These are phyloP conservation scores for Ophiostoma sp. DNA, from an alignment of 2,329 filamentous ascomycete species.

Conservation along the genomic window DNA sequence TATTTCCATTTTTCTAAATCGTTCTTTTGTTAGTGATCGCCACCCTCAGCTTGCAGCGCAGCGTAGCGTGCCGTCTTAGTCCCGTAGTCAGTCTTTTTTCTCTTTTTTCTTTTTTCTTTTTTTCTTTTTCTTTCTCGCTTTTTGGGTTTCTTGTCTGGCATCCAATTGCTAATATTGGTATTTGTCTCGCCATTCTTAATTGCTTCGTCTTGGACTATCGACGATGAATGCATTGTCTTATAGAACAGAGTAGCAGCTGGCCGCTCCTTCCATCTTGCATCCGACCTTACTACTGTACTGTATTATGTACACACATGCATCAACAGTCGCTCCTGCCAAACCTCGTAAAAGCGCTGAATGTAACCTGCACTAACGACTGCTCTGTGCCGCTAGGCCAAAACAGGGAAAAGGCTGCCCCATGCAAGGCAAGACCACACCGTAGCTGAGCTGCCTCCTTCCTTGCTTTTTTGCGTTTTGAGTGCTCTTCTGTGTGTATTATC, in stretches of 20 bases:
- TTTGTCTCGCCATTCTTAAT: neutral
- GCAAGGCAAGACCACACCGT: conserved; percentile 24
- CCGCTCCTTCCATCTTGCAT: neutral
- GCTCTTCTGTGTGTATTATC: neutral
- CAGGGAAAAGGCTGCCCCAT: conserved; percentile 22
- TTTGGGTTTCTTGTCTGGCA: no score
- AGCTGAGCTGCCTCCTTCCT: conserved; percentile 25
- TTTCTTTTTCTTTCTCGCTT: no score
- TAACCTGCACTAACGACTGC: conserved; percentile 21
- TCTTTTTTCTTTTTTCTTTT: neutral
- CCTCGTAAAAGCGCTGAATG: conserved; percentile 21
- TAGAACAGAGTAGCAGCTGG: neutral
- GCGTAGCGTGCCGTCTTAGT: conserved; percentile 3
- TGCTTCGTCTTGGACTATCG: neutral
- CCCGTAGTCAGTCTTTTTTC: neutral
- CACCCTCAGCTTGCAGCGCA: conserved; percentile 10
- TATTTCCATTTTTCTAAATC: neutral
- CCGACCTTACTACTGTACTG: no score
- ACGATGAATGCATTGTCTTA: no score
- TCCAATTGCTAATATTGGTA: neutral
- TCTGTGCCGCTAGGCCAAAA: conserved; percentile 22
- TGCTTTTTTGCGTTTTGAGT: conserved; percentile 23
- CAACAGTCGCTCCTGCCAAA: conserved; percentile 10
- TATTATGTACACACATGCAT: neutral
- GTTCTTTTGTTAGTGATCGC: conserved; percentile 6